phyloP scores from a whole-genome alignment of 78 protist genomes.

The Dictyostelium capitatum region DNA sequence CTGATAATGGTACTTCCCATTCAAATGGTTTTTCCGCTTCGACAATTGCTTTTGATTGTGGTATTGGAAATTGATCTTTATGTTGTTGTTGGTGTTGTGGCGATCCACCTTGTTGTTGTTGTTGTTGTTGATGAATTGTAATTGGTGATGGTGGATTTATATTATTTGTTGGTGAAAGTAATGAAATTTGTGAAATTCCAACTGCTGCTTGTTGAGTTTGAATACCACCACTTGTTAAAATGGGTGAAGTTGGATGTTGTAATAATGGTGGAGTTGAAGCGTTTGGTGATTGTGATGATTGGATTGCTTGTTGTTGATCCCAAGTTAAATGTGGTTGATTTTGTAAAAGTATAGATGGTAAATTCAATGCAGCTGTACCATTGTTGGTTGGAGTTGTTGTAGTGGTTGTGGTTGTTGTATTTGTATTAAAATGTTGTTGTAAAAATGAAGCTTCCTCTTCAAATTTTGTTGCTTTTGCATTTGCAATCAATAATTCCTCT shows the following conservation, averaged over 20 bases:
- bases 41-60: neutral
- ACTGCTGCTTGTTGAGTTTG: neutral
- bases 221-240: neutral
- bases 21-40: conserved; percentile 57
- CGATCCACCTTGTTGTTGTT: neutral
- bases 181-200: conserved; percentile 42
- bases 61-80: conserved; percentile 7
- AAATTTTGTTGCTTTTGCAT: conserved; percentile 78
- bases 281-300: neutral
- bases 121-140: conserved; percentile 21
- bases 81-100: conserved; percentile 6
- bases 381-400: neutral
- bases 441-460: conserved; percentile 73
- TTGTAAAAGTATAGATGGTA: conserved; percentile 19
- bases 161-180: conserved; percentile 42
- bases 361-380: conserved; percentile 2
- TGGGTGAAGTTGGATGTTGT: conserved; percentile 4
- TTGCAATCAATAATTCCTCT: conserved; percentile 60
- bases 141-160: conserved; percentile 20
- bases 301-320: conserved; percentile 10
- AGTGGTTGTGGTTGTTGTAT: neutral
- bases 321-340: conserved; percentile 39
- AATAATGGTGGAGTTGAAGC: conserved; percentile 4
- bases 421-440: conserved; percentile 44
- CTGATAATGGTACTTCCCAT: conserved; percentile 74